Conservation (phyloP, 2,329 filamentous ascomycete genomes). For the Raffaelea arxii region DNA sequence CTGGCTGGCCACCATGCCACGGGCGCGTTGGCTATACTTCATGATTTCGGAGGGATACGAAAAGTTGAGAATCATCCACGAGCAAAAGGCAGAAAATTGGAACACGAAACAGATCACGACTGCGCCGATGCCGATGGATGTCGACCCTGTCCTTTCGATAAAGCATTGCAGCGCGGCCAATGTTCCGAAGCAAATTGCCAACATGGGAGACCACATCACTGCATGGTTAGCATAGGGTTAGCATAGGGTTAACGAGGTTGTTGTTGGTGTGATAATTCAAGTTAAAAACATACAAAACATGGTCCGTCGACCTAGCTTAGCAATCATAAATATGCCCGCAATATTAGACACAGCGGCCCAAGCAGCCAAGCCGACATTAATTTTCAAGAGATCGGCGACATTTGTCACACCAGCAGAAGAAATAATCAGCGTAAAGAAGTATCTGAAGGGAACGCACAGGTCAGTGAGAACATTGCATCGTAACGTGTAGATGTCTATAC, state of each 20-base stretch:
- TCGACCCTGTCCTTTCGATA: neutral
- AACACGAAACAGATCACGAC: neutral
- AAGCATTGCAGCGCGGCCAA: neutral
- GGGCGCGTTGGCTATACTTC: neutral
- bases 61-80: neutral
- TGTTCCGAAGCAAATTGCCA: neutral
- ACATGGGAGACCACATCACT: neutral
- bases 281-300: neutral
- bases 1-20: neutral
- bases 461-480: no score
- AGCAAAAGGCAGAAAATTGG: neutral
- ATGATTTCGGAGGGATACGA: neutral
- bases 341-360: neutral
- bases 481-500: neutral
- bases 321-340: neutral
- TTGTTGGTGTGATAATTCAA: no score
- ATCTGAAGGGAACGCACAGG: no score
- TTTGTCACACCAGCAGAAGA: neutral
- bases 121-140: neutral
- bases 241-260: neutral
- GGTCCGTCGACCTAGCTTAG: neutral
- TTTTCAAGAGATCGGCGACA: neutral
- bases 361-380: neutral
- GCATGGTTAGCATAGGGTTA: neutral
- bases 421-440: neutral